Percentiles rank a stretch among this genome's conserved stretches.
Evolutionary conservation across 202 grass and related monocot species (phyloP).

Genomic region (Digitaria exilis): DNA sequence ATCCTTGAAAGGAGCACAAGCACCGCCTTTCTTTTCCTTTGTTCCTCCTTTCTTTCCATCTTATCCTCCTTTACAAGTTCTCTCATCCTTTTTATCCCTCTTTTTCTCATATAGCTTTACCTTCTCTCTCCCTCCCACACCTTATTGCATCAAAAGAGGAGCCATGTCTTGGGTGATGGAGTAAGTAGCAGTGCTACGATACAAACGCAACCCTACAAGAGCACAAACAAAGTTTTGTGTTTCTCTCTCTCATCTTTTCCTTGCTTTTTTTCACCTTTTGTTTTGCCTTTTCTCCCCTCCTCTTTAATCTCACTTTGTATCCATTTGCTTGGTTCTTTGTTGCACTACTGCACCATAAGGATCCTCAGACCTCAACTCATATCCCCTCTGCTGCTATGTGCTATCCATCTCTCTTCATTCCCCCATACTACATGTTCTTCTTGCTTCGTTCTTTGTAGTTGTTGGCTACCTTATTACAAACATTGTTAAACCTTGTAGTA

Average conservation of each 20-base stretch:
- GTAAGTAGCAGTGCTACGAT: conserved; percentile 51
- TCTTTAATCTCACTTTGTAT: conserved; percentile 75
- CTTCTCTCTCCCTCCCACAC: conserved; percentile 13
- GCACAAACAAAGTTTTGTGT: conserved; percentile 72
- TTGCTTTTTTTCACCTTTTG: conserved; percentile 46
- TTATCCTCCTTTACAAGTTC: conserved; percentile 51
- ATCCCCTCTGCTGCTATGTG: not conserved
- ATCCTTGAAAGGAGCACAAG: conserved; percentile 87
- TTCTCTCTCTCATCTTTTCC: conserved; percentile 85
- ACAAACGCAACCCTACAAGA: conserved; percentile 69
- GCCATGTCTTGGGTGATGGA: conserved; percentile 71
- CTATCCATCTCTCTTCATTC: not conserved
- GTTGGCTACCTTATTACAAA: not conserved
- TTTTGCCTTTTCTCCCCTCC: conserved; percentile 49
- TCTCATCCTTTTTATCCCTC: conserved; percentile 59
- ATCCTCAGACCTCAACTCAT: conserved; percentile 26
- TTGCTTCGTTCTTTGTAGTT: not conserved
- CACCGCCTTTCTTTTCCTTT: conserved; percentile 54
- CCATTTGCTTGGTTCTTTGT: conserved; percentile 73
- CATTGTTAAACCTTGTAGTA: conserved; percentile 16
- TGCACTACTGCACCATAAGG: conserved; percentile 53
- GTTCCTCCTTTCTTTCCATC: conserved; percentile 60
- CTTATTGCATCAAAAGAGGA: conserved; percentile 84
- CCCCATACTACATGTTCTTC: conserved; percentile 30
- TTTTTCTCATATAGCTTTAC: conserved; percentile 57